Evolutionary conservation across 2,329 filamentous ascomycete species (phyloP), one percentile per base, ranked within the genome.

Genomic region (Eutypella sp.): DNA sequence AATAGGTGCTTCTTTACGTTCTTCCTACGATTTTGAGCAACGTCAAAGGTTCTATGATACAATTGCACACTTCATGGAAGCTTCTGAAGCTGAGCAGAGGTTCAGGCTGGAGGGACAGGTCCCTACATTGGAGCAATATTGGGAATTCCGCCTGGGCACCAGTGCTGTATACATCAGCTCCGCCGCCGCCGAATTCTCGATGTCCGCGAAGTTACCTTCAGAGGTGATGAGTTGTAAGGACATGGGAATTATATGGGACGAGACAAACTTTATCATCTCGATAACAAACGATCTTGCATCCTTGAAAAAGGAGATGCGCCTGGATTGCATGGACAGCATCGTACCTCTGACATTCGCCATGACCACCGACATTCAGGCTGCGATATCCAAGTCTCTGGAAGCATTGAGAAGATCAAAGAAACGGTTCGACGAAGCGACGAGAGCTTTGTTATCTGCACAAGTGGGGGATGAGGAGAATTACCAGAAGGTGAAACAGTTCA

Each of bases 281-380:
- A 48, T 58, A 34, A 46, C 47, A 2, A 59, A 59, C 39, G 55
- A 60, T 31, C 52, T 60, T 20, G 9, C 57, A 3, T 59, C 56
- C 1, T 29, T 56, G 20, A 50, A 51, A 34, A 57, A 57, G 37
- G 54, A 57, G 43, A 50, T 45, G 13, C 22, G 13, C 6, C 23
- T 22, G 18, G 48, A 44, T 5, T 48, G 36, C 19, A 42, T 48
- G 18, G 46, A 47, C 15, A 51, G 41, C 31, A 27, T 48, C 5
- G 44, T 48, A 4, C 46, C 46, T 13, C 13, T 51, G 3, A 29
- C 34, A 3, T 48, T 46, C 16, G 44, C 46, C 11, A 40, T 27
- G 18, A 37, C 37, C 15, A 24, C 40, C 19, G 31, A 51, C 18
- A n/a, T 42, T 4, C 18, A 41, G 5, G 13, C 15, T 10, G 46